Evolutionary conservation across 2,329 filamentous ascomycete species (phyloP), one percentile per base, ranked within the genome.

Genomic region (Penicillium psychrosexuale): DNA sequence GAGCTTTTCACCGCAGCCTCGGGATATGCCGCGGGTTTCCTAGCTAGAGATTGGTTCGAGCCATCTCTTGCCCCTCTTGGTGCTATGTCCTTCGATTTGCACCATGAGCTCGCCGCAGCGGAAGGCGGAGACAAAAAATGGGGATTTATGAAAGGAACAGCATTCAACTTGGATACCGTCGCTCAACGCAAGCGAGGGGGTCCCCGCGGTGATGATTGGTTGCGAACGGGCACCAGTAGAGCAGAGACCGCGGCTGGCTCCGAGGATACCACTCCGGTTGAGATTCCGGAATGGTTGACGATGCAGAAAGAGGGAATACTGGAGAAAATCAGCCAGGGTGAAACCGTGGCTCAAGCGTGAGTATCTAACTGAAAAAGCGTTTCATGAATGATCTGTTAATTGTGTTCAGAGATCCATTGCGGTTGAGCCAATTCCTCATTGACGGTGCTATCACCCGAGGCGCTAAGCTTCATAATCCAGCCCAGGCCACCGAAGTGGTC

Each of bases 21-120:
- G 2, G 88, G 89, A 1, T 85, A 83, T 61, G 87, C 88, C 0
- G 90, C 81, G 17, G 89, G 89, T 0, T 93, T 92, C 65, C 67
- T 92, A 8, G 88, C 88, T 0, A 79, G 78, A 33, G 86, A 92
- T 69, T 92, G 88, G 88, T 90, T 89, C 64, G 77, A 78, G 0
- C 75, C 82, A 0, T 75, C 79, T 1, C 74, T 84, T 6, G 77
- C 82, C 0, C 75, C 79, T 0, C 77, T 92, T 1, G 89, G 84
- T 8, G 79, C 78, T 0, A 77, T 92, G 12, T 89, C 86, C 38
- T 93, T 89, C 66, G 79, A 80, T 5, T 79, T 91, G 49, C 89
- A 93, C 71, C 77, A 78, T 58, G 73, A 80, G 40, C 79, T 92
- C 12, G 87, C 89, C 0, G 78, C 81, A 30, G 67, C 80, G 47